Evolutionary conservation across 2,329 filamentous ascomycete genomes (phyloP).

Genomic region (Graphium sp.): DNA sequence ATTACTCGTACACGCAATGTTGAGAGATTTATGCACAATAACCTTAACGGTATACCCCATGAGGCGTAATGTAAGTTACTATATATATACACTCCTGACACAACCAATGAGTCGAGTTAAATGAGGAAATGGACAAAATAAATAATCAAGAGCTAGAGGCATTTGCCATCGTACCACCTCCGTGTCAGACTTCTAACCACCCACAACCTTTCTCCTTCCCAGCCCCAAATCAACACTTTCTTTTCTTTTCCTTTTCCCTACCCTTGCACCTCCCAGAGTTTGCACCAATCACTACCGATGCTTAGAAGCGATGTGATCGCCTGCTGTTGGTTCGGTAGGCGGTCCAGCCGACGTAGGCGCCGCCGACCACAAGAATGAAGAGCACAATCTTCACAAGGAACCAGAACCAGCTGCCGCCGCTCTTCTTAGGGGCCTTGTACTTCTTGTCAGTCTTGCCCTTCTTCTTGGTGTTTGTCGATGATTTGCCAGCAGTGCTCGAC

Average conservation of each 20-base stretch:
- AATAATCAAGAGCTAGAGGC: no score
- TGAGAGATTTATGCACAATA: no score
- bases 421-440: slow-evolving; percentile 13
- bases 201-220: no score
- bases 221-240: not conserved
- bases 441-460: slow-evolving; percentile 16
- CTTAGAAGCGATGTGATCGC: slow-evolving; percentile 39
- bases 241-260: not conserved
- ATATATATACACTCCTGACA: no score
- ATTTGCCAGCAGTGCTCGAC: slow-evolving; percentile 14
- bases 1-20: no score
- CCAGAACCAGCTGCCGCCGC: slow-evolving; percentile 38
- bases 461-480: no score
- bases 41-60: no score
- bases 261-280: slow-evolving; percentile 1
- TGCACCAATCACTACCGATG: not conserved
- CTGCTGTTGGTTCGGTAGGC: slow-evolving; percentile 50
- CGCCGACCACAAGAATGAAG: slow-evolving; percentile 52
- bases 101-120: no score
- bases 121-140: no score
- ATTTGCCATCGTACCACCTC: no score
- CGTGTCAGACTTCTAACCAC: no score
- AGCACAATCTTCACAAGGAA: slow-evolving; percentile 68
- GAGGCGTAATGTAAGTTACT: no score
- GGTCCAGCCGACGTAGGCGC: slow-evolving; percentile 74